Base-by-base conservation (phyloP, 805 yeast species). In the Ogataea neopini region DNA sequence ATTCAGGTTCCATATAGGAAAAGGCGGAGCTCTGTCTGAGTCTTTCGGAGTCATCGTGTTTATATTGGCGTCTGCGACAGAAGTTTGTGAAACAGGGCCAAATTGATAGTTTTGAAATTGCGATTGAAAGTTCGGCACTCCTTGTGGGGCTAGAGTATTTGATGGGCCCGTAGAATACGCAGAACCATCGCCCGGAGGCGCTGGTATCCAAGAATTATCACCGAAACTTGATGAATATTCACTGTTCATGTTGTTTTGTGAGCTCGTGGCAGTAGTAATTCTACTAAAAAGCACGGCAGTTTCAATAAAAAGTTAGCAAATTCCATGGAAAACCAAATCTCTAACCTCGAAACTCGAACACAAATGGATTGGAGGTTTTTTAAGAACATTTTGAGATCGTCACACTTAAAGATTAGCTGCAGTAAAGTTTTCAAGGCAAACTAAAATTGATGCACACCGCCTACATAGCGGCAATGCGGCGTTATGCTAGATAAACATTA, bases 371-470 rank as follows among this genome's bases (percentile, higher is more conserved):
- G 8, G 6, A 28, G 42, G 5, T 18, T 32, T 36, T 39, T 26
- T 17, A 14, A 39, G 25, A 18, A 11, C 26, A 15, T 26, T n/a
- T 39, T 14, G 33, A 26, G 42, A 39, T 39, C 42, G 42, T 28
- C 42, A 39, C 11, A 39, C n/a, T n/a, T n/a, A 39, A 3, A 25
- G 33, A 28, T 25, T 9, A 23, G 42, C 42, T 39, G 42, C 42
- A 39, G 15, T 32, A 39, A 25, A 15, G 11, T 39, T 39, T 28
- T 25, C 30, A 15, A 39, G 14, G 28, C 15, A 9, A 26, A 10
- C 40, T 36, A 39, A 17, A n/a, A 25, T 15, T 8, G 8, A 39
- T 39, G 42, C 28, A 39, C 42, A 39, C 42, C 34, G 42, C 42
- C 42, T 28, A 33, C 42, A 39, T 17, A n/a, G 28, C 32, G 15